A percentile compares a stretch with the other conserved stretches of the same genome.
phyloP scores from a whole-genome alignment of 169 alveolate genomes.

The Cryptosporidium canis region DNA sequence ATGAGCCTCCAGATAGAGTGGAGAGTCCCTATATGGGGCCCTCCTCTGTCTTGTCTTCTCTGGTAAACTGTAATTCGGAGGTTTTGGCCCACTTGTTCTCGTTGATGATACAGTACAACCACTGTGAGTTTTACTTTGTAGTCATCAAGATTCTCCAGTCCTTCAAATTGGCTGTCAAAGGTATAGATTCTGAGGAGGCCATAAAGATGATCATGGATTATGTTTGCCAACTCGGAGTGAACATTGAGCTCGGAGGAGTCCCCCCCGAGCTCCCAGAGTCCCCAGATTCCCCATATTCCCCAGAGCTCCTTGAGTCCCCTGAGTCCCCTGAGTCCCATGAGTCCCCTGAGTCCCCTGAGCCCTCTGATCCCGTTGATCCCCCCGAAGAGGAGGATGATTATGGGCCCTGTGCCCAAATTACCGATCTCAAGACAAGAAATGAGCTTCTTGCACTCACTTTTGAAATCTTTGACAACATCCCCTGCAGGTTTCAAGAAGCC shows the following conservation, averaged over 20 bases:
- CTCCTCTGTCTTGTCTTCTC: not conserved
- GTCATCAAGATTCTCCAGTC: not conserved
- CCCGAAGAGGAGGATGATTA: not conserved
- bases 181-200: not conserved
- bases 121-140: conserved; percentile 12
- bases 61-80: conserved; percentile 29
- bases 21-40: not conserved
- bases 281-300: not conserved
- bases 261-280: not conserved
- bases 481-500: not conserved
- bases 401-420: not conserved
- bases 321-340: too few species aligned
- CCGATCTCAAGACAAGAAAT: not conserved
- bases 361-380: too few species aligned
- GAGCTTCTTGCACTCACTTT: conserved; percentile 7
- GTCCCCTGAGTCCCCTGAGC: too few species aligned
- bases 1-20: not conserved
- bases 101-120: conserved; percentile 12
- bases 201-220: conserved; percentile 9
- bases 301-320: too few species aligned
- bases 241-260: not conserved
- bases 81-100: not conserved
- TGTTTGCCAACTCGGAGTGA: conserved; percentile 30
- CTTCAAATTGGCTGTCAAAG: not conserved
- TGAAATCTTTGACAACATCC: conserved; percentile 27